phyloP scores from a whole-genome alignment of 306 rosid species.

The Trichosanthes cucumerina region DNA sequence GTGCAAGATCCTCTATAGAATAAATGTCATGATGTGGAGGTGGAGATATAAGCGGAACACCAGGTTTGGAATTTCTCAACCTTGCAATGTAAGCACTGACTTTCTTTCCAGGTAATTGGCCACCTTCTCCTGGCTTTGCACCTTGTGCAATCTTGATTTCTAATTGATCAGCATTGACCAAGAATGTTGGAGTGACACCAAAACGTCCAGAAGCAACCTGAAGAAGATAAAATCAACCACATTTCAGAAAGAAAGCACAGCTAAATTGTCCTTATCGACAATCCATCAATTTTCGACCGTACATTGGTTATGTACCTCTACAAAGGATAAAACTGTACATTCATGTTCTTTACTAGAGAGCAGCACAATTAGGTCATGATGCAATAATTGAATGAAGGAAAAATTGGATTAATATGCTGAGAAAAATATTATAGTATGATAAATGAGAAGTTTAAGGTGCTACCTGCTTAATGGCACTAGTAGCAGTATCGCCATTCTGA shows the following conservation, averaged over 20 bases:
- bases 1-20: conserved; percentile 99
- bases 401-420: background rate
- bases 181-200: conserved; percentile 99
- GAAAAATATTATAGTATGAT: conserved; percentile 9
- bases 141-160: conserved; percentile 99
- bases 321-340: background rate
- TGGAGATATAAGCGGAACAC: conserved; percentile 99
- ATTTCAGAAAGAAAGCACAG: conserved; percentile 1
- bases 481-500: conserved; percentile 99
- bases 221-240: conserved; percentile 18
- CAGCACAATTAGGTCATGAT: conserved; percentile 1
- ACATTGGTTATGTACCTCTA: background rate
- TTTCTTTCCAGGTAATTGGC: conserved; percentile 97
- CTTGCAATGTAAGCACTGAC: conserved; percentile 98
- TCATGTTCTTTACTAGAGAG: background rate
- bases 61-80: conserved; percentile 97
- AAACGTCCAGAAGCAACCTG: conserved; percentile 99
- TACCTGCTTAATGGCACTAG: conserved; percentile 99
- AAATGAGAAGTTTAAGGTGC: conserved; percentile 15
- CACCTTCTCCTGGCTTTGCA: conserved; percentile 99
- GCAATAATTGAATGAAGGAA: background rate
- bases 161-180: conserved; percentile 94
- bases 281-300: background rate
- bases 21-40: conserved; percentile 99
- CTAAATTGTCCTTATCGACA: background rate